phyloP scores from a whole-genome alignment of 495 filamentous ascomycete species.

The Neurospora sp. region DNA sequence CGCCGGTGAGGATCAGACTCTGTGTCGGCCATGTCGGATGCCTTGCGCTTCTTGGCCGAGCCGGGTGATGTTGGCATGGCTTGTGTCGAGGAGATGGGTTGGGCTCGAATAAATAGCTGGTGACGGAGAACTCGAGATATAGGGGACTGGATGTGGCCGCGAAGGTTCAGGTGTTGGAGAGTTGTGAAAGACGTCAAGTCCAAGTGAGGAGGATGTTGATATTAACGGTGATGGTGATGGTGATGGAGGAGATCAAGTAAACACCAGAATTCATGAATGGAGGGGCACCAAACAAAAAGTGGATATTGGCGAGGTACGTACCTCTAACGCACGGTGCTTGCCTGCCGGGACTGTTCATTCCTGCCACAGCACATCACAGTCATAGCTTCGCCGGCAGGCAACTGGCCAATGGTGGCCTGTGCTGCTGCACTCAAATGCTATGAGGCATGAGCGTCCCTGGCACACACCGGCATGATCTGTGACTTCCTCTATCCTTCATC shows the following conservation, averaged over 20 bases:
- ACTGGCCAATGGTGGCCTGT: background rate
- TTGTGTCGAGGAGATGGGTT: background rate
- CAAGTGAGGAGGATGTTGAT: background rate
- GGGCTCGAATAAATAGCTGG: background rate
- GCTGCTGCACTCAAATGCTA: background rate
- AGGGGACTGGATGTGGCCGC: background rate
- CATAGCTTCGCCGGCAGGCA: background rate
- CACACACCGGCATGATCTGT: background rate
- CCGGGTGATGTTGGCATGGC: background rate
- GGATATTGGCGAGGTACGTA: background rate
- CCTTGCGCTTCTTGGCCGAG: background rate
- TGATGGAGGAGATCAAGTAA: no score
- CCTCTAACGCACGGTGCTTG: background rate
- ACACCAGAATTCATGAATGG: background rate
- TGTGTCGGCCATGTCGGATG: background rate
- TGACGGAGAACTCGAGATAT: background rate
- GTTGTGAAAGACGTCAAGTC: background rate
- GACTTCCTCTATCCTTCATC: background rate
- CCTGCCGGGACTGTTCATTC: background rate
- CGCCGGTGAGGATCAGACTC: background rate
- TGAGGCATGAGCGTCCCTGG: no score
- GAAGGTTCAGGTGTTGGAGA: background rate
- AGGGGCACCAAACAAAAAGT: background rate
- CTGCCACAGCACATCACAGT: background rate
- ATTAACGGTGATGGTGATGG: no score